Base-by-base conservation (phyloP, 805 yeast species). In the Saccharomycopsis guyanensis region DNA sequence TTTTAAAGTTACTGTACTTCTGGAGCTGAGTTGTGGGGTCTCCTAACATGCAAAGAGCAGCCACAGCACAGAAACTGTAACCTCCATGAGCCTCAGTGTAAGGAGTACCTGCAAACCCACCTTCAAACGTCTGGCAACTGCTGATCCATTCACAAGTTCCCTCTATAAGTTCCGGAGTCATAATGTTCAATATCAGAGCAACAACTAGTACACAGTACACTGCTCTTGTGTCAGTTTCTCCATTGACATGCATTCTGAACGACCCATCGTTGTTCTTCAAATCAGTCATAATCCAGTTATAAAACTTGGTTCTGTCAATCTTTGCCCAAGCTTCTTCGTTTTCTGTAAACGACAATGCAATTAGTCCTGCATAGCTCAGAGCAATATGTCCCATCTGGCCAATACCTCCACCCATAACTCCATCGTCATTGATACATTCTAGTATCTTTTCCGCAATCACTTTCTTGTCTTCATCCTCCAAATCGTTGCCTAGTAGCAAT, bases 41-140 rank as follows among this genome's bases (percentile, higher is more conserved):
- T 4, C 71, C 70, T 24, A 78, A 58, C 22, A 71, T 69, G 51
- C 71, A 73, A 48, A 77, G 65, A 42, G 78, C 74, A 38, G 82
- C 94, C 38, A 85, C 67, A 0, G 91, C 95, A 66, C 99, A 93
- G 61, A 77, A 93, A 0, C 97, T 78, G 60, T 93, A 94, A 0
- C 98, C 99, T 2, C 97, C 98, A 60, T 93, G 99, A 0, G 97
- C 97, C 62, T 93, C 99, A 50, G 77, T 82, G 3, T 73, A 70
- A 0, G 95, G 93, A 18, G 71, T 69, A 1, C 95, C 96, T 1
- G 89, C 87, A 64, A 91, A 85, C 0, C 98, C 98, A 20, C 99
- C 98, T 65, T 94, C 98, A 59, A 74, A 89, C 0, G 91, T 85
- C 62, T 93, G 98, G 56, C 96, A 87, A 10, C 59, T 53, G 0